These are phyloP conservation scores for Giardia muris DNA, from an alignment of 208 protist genomes.

Conservation along the genomic window DNA sequence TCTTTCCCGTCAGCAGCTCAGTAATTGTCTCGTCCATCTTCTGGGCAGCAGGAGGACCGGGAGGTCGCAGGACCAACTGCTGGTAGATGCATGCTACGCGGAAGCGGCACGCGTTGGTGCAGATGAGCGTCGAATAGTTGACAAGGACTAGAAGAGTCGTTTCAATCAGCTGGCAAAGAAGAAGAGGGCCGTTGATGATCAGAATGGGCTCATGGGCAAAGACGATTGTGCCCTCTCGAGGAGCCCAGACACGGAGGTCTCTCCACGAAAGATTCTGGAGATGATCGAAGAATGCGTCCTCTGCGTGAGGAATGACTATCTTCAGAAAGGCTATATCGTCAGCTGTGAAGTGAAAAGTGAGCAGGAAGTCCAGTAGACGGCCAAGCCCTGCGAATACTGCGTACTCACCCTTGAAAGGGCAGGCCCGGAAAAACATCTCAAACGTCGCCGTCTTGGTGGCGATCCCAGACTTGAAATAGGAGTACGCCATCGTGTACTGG, in stretches of 20 bases:
- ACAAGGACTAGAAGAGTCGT: slow-evolving; percentile 54
- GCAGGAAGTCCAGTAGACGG: slow-evolving; percentile 47
- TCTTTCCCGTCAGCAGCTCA: slow-evolving; percentile 35
- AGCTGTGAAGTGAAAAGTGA: slow-evolving; percentile 44
- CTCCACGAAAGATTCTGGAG: slow-evolving; percentile 37
- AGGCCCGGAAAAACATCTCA: slow-evolving; percentile 65
- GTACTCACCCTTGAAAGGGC: slow-evolving; percentile 61
- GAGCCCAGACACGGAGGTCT: slow-evolving; percentile 46
- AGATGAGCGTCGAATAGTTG: slow-evolving; percentile 56
- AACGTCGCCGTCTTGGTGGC: slow-evolving; percentile 53
- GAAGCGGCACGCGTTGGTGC: slow-evolving; percentile 59
- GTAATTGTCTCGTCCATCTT: slow-evolving; percentile 33
- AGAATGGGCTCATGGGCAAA: slow-evolving; percentile 59
- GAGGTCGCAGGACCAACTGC: neutral
- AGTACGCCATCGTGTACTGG: slow-evolving; percentile 31
- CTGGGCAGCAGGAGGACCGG: neutral
- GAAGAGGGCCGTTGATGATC: slow-evolving; percentile 57
- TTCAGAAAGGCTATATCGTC: slow-evolving; percentile 47
- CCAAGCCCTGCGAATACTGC: slow-evolving; percentile 58
- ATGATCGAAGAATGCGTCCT: slow-evolving; percentile 38
- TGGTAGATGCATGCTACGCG: slow-evolving; percentile 17
- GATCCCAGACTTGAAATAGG: slow-evolving; percentile 27
- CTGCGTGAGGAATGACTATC: slow-evolving; percentile 12
- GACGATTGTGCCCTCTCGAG: slow-evolving; percentile 44
- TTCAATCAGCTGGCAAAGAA: slow-evolving; percentile 57